A percentile compares a stretch with the other conserved stretches of the same genome.
These are phyloP conservation scores for Salix koriyanagi DNA, from an alignment of 345 rosid genomes.

Conservation along the genomic window DNA sequence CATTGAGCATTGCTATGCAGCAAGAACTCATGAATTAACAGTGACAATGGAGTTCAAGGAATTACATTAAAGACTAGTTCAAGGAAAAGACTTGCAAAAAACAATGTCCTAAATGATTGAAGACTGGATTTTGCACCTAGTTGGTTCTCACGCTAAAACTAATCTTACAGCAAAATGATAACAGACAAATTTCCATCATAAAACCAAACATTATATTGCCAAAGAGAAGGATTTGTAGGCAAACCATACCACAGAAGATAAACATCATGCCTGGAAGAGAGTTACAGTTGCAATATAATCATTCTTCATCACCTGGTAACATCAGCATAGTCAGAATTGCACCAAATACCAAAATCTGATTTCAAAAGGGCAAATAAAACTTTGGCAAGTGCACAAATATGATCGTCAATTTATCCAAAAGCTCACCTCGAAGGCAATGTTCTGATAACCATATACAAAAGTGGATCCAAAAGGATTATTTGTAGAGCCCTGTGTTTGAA, in stretches of 20 bases:
- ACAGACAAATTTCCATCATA: background rate
- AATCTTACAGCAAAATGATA: background rate
- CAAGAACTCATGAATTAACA: background rate
- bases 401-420: background rate
- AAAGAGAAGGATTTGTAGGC: background rate
- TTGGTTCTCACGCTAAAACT: background rate
- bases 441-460: conserved; percentile 88
- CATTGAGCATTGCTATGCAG: too few relatives aligned
- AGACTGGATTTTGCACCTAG: background rate
- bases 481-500: conserved; percentile 90
- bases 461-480: conserved; percentile 98
- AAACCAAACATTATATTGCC: background rate
- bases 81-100: background rate
- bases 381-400: background rate
- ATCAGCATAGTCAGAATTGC: conserved; percentile 13
- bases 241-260: conserved; percentile 2
- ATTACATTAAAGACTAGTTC: background rate
- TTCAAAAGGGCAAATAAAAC: background rate
- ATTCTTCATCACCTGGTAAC: conserved; percentile 90
- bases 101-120: background rate
- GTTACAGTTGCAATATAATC: conserved; percentile 85
- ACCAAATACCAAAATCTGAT: background rate
- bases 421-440: conserved; percentile 90
- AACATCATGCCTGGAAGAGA: conserved; percentile 72
- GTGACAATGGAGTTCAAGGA: background rate